Conservation (phyloP, 148 eudicot genomes). For the Camellia granthamiana region DNA sequence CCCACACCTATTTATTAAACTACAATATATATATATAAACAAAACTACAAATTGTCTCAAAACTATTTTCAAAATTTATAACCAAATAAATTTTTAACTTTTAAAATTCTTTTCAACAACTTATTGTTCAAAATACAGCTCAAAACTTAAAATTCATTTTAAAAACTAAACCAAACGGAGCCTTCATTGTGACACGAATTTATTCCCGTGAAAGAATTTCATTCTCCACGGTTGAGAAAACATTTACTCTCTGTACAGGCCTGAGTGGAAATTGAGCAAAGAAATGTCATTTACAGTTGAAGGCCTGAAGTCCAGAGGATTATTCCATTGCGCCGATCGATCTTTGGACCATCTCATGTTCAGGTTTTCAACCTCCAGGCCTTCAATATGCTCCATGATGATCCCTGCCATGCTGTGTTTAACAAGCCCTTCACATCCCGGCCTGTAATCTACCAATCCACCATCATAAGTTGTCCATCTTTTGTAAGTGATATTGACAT, state of each 20-base stretch:
- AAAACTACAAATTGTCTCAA: too few relatives aligned
- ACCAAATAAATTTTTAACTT: too few relatives aligned
- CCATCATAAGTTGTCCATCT: constrained; percentile 77
- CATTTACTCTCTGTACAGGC: constrained; percentile 4
- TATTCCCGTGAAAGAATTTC: not conserved
- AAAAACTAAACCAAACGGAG: too few relatives aligned
- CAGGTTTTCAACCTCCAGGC: constrained; percentile 56
- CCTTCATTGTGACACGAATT: too few relatives aligned
- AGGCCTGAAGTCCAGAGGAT: constrained; percentile 77
- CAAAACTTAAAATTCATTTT: too few relatives aligned
- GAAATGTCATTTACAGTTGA: constrained; percentile 29
- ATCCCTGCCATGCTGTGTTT: constrained; percentile 76
- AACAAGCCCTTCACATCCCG: constrained; percentile 85
- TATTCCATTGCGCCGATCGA: constrained; percentile 57
- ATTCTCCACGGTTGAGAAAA: not conserved
- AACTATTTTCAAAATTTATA: too few relatives aligned
- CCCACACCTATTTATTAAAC: too few relatives aligned
- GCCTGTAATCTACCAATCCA: constrained; percentile 89
- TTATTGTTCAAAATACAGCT: too few relatives aligned
- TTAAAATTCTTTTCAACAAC: too few relatives aligned
- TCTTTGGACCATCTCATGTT: constrained; percentile 72
- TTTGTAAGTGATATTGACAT: constrained; percentile 55
- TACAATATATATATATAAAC: too few relatives aligned
- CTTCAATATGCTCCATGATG: constrained; percentile 76
- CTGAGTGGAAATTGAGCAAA: constrained; percentile 22